Base-by-base conservation (phyloP, 106 monocot genomes). In the Dendrobium huoshanense region DNA sequence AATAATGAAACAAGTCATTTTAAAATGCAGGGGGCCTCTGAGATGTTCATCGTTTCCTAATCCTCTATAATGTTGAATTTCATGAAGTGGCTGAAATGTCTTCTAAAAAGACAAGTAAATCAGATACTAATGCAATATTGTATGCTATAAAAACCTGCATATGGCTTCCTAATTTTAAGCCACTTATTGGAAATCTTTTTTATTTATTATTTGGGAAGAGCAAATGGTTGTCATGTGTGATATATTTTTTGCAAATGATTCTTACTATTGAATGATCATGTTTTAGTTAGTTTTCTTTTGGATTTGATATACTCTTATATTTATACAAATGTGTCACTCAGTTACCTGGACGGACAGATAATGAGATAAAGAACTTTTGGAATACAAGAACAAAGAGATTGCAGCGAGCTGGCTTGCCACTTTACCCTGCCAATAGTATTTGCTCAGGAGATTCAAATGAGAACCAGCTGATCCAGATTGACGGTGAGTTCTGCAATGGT, bases 321-420 rank as follows among this genome's bases (percentile, higher is more conserved):
- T 8, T 40, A 4, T 41, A 16, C 27, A 7, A 67, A 67, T 73
- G 33, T 5, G 45, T 75, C 72, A 72, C 49, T 25, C 85, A 92
- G 92, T 83, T 92, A 77, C 92, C 89, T 67, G 92, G 92, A n/a
- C 87, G 92, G 24, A 92, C 92, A 3, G 92, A 90, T 49, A 92
- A 92, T 79, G 92, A 90, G 75, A 92, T 92, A 79, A 92, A 92
- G 64, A 92, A 92, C 86, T 92, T 74, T 44, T 92, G 92, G 92
- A 92, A 92, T 40, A 92, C 92, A 29, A 79, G 92, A 33, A 64
- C 79, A 40, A 92, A 92, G 70, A 88, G 89, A 47, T 81, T 73
- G n/a, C 80, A 78, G 77, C 85, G 92, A n/a, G 86, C 84, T 11
- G 84, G 86, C 55, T 81, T 90, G 40, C 88, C 92, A 9, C 19